Evolutionary conservation across 106 monocot genomes (phyloP), one percentile per base, ranked within the genome.

Genomic region (Cymbidium sinense): DNA sequence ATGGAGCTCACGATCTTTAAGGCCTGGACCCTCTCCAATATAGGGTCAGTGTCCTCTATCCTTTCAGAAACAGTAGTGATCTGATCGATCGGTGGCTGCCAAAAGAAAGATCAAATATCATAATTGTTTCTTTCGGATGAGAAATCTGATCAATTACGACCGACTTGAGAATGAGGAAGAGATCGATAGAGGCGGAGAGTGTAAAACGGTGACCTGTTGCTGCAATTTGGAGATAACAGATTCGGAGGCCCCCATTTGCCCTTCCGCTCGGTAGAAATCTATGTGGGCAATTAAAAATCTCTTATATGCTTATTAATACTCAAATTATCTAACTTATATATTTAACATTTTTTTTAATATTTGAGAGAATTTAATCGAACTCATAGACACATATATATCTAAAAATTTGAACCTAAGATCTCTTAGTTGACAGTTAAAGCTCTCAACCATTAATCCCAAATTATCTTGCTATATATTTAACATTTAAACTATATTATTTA

Each of bases 1-100:
- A 10, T 4, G 0, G 51, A 9, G 9, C 76, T 78, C 51, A 98
- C 96, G 73, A 98, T 89, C 70, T 81, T 88, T 23, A 98, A 88
- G 76, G 88, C 62, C 67, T 77, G 81, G 77, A 98, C 72, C 78
- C 84, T 86, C 36, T 82, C 76, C 70, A 88, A 33, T 47, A 98
- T 67, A 69, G 96, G 96, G 77, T 98, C 96, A 23, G 79, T 79
- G 74, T 79, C 88, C 74, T 89, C 88, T 64, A 81, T 71, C 76
- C 84, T 77, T 75, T 94, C 84, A 44, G 91, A 92, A 65, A 98
- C 87, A 34, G 85, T 87, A 81, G 93, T 94, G 80, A 98, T 94
- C 83, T 85, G 88, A 78, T 94, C 94, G 75, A 82, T 54, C 47
- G 78, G 76, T 79, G 70, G 41, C 51, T 36, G 31, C 43, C 10